phyloP scores from a whole-genome alignment of 2,329 filamentous ascomycete genomes.

The Helotiales sp. region DNA sequence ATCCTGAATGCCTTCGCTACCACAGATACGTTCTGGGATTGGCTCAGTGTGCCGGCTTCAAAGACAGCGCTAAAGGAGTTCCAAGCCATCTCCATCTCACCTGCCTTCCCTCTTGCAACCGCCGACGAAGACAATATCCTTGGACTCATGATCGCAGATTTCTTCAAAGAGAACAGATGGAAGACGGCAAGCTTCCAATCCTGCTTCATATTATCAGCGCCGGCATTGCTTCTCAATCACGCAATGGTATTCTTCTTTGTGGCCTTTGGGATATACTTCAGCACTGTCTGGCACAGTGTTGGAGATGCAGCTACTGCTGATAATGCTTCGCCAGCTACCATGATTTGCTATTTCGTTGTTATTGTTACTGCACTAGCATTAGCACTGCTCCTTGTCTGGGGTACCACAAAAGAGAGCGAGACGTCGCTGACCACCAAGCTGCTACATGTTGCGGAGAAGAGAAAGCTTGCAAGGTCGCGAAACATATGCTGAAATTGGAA shows the following conservation, averaged over 20 bases:
- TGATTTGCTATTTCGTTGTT: neutral
- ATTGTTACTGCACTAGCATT: too few relatives aligned
- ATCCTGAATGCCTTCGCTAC: neutral
- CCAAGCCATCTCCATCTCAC: too few relatives aligned
- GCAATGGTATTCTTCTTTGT: neutral
- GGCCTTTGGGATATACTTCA: neutral
- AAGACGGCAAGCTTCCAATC: neutral
- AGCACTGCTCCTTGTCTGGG: too few relatives aligned
- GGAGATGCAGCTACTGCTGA: neutral
- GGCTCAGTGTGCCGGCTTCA: neutral
- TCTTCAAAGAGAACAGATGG: neutral
- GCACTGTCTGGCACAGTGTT: neutral
- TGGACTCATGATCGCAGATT: neutral
- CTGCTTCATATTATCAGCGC: neutral
- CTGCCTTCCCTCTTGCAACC: too few relatives aligned
- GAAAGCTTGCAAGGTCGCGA: too few relatives aligned
- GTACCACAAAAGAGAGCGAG: too few relatives aligned
- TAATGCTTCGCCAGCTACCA: neutral
- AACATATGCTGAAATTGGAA: too few relatives aligned
- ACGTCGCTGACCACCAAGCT: too few relatives aligned
- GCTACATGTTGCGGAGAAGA: too few relatives aligned
- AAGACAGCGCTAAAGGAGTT: neutral
- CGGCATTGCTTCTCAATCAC: neutral
- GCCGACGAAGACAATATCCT: neutral
- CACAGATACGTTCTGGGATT: neutral